phyloP scores from a whole-genome alignment of 345 rosid species.

The Pseudoturritis turrita region DNA sequence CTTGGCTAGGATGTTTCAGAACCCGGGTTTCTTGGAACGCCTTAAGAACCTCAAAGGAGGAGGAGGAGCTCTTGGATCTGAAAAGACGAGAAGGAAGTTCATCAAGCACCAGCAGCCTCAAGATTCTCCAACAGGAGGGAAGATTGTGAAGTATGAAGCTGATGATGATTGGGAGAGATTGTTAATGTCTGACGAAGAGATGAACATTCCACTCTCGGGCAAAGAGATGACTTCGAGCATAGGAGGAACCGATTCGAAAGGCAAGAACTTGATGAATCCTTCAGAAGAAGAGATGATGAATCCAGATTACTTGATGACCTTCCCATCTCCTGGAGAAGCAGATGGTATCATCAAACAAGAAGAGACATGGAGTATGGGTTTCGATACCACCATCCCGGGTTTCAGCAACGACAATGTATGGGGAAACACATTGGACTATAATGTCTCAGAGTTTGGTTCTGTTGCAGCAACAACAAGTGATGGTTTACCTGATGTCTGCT shows the following conservation, averaged over 20 bases:
- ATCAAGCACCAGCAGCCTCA: constrained; percentile 48
- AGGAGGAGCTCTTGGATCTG: constrained; percentile 35
- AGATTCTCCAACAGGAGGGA: constrained; percentile 40
- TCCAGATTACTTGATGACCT: constrained; percentile 51
- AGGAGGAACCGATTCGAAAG: constrained; percentile 32
- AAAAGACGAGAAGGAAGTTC: constrained; percentile 58
- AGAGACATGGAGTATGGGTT: constrained; percentile 65
- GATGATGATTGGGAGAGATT: constrained; percentile 44
- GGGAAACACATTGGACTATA: constrained; percentile 42
- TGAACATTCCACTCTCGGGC: constrained; percentile 27
- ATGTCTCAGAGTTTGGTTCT: constrained; percentile 47
- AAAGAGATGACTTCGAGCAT: constrained; percentile 35
- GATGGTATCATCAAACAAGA: constrained; percentile 44
- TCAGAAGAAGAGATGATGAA: constrained; percentile 32
- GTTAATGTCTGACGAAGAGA: constrained; percentile 30
- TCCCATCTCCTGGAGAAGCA: constrained; percentile 35
- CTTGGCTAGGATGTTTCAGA: constrained; percentile 67
- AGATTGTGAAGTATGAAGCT: constrained; percentile 43
- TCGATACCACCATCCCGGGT: constrained; percentile 42
- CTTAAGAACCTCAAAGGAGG: constrained; percentile 50
- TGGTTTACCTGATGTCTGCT: constrained; percentile 53
- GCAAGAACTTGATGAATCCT: constrained; percentile 38
- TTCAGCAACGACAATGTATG: constrained; percentile 48
- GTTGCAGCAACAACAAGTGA: constrained; percentile 26
- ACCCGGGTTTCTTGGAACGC: constrained; percentile 50